These are phyloP conservation scores for Prunus salicina DNA, from an alignment of 306 rosid genomes.

Conservation along the genomic window DNA sequence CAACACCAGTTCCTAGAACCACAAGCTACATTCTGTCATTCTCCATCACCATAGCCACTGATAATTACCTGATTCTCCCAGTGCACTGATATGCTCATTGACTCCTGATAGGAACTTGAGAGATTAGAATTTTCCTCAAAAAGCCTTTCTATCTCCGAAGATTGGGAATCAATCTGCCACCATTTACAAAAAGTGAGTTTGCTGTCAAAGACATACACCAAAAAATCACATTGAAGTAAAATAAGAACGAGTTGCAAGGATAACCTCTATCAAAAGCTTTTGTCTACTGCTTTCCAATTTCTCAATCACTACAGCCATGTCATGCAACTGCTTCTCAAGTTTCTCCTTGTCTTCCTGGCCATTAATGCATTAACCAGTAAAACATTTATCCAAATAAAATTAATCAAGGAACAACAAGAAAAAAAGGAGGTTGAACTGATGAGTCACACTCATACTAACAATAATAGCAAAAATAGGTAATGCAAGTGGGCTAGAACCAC, in stretches of 20 bases:
- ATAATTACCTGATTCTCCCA: constrained; percentile 84
- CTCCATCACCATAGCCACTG: background rate
- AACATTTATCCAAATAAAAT: constrained; percentile 12
- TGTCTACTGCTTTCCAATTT: constrained; percentile 92
- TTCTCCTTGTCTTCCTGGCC: constrained; percentile 78
- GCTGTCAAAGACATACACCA: constrained; percentile 21
- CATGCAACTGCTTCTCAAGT: constrained; percentile 87
- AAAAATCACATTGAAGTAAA: constrained; percentile 9
- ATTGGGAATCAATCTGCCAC: constrained; percentile 87
- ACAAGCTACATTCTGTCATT: background rate
- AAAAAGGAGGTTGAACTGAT: background rate
- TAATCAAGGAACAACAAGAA: constrained; percentile 20
- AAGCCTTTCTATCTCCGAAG: constrained; percentile 81
- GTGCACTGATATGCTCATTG: constrained; percentile 44
- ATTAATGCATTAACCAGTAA: constrained; percentile 1
- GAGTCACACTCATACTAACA: background rate
- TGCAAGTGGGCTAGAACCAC: background rate
- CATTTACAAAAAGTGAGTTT: constrained; percentile 22
- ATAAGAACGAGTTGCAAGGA: constrained; percentile 6
- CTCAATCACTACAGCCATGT: constrained; percentile 89
- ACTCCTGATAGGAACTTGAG: constrained; percentile 64
- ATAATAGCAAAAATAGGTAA: background rate
- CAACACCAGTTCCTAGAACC: background rate
- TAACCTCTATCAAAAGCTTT: constrained; percentile 84
- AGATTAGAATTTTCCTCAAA: constrained; percentile 88